Evolutionary conservation across 306 rosid species (phyloP).

Genomic region (Malus orientalis): DNA sequence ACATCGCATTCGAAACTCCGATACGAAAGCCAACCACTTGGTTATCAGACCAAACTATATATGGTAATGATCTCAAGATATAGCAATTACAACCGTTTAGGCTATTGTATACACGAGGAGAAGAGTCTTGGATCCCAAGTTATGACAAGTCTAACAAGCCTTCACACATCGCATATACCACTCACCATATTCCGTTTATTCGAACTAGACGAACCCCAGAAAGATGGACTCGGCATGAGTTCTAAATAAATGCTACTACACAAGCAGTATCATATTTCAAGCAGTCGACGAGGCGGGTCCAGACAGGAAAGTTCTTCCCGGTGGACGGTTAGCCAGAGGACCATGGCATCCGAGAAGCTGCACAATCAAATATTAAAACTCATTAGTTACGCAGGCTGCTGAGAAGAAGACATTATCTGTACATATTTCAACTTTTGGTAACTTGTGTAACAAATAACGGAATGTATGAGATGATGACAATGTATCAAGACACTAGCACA

Average conservation of each 20-base stretch:
- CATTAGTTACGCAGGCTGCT: background rate
- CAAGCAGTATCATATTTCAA: slow-evolving; percentile 9
- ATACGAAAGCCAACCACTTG: no score
- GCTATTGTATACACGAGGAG: background rate
- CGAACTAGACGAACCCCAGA: background rate
- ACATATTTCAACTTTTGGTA: background rate
- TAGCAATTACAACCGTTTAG: no score
- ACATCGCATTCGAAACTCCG: no score
- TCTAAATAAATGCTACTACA: background rate
- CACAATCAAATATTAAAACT: background rate
- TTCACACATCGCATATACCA: background rate
- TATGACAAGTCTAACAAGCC: background rate
- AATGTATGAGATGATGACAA: background rate
- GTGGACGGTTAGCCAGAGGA: slow-evolving; percentile 43
- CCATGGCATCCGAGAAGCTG: slow-evolving; percentile 89
- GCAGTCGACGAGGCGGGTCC: background rate
- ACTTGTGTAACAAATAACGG: background rate
- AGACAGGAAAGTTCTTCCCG: slow-evolving; percentile 47
- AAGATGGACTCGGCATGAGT: background rate
- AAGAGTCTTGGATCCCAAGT: background rate
- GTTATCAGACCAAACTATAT: no score
- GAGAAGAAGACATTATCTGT: background rate
- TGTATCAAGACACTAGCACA: background rate
- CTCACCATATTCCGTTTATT: background rate
- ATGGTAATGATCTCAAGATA: no score